Percentiles rank a stretch among this genome's conserved stretches.
These are phyloP conservation scores for Penicillium capsulatum DNA, from an alignment of 2,329 filamentous ascomycete genomes.

Conservation along the genomic window DNA sequence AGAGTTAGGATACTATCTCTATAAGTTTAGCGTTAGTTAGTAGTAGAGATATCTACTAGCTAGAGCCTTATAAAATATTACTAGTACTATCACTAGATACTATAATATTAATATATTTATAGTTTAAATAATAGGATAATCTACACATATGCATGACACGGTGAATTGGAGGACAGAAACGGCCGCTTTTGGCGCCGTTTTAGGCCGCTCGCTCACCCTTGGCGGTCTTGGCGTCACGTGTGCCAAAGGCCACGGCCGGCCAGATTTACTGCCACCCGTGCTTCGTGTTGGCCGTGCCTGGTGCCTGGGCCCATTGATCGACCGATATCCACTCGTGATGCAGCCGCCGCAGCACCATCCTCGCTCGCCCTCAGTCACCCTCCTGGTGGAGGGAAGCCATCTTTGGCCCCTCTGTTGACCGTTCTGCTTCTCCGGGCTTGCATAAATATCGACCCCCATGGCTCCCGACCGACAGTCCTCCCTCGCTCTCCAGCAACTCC, in stretches of 20 bases:
- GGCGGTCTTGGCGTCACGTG: constrained; percentile 14
- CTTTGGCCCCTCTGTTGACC: constrained; percentile 11
- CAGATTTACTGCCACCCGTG: constrained; percentile 6
- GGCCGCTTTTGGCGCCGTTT: constrained; percentile 17
- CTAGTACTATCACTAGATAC: no score
- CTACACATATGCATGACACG: constrained; percentile 13
- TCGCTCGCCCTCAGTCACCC: constrained; percentile 7
- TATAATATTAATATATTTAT: no score
- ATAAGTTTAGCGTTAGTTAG: no score
- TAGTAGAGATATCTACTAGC: no score
- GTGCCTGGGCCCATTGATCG: constrained; percentile 5
- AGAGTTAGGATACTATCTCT: no score
- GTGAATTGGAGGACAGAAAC: constrained; percentile 18
- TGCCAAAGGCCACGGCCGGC: constrained; percentile 10
- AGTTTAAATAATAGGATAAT: no score
- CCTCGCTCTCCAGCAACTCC: constrained; percentile 9
- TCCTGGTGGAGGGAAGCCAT: constrained; percentile 10
- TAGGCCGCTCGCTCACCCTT: constrained; percentile 4
- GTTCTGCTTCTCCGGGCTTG: constrained; percentile 14
- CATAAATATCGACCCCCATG: constrained; percentile 17
- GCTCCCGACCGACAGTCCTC: constrained; percentile 8
- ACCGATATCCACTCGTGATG: no score
- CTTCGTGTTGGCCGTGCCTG: constrained; percentile 2
- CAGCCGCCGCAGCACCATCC: constrained; percentile 8
- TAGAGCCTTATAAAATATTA: no score